Conservation (phyloP, 495 filamentous ascomycete genomes). For the Trichocladium uniseriatum region DNA sequence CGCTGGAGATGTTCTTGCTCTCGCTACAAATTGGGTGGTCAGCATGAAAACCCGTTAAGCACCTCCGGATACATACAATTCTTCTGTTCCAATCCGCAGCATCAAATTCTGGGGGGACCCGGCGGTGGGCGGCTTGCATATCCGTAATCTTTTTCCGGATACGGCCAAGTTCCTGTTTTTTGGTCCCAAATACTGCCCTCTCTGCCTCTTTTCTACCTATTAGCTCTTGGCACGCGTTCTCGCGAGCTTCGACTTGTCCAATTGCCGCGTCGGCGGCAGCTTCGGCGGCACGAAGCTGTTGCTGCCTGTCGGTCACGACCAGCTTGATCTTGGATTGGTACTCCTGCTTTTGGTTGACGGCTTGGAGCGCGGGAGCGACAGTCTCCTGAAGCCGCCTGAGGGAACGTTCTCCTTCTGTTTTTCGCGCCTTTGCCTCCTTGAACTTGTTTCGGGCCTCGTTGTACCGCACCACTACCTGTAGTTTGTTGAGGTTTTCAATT, state of each 20-base stretch:
- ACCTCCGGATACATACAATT: constrained; percentile 36
- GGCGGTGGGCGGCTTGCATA: constrained; percentile 36
- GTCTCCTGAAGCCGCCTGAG: constrained; percentile 49
- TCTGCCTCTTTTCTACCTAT: constrained; percentile 43
- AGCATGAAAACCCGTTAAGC: neutral
- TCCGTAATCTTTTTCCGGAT: constrained; percentile 35
- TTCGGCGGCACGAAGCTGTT: constrained; percentile 44
- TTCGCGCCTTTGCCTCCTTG: constrained; percentile 39
- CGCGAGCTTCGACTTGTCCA: constrained; percentile 41
- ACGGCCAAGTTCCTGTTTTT: constrained; percentile 42
- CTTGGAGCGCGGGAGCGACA: constrained; percentile 56
- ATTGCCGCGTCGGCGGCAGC: constrained; percentile 40
- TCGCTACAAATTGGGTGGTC: constrained; percentile 13
- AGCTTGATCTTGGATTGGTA: constrained; percentile 43
- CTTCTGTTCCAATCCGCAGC: constrained; percentile 43
- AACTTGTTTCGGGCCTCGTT: constrained; percentile 31
- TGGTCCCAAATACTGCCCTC: constrained; percentile 36
- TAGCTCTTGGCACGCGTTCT: constrained; percentile 44
- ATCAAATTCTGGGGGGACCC: constrained; percentile 41
- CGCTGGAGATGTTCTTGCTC: constrained; percentile 38
- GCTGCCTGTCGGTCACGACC: constrained; percentile 45
- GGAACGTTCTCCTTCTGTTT: constrained; percentile 38
- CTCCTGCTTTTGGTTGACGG: constrained; percentile 54
- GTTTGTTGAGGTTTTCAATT: constrained; percentile 56
- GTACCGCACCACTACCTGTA: constrained; percentile 59